A percentile compares a stretch with the other conserved stretches of the same genome.
Evolutionary conservation across 208 protist species (phyloP).

Genomic region (Crithidia mellificae): DNA sequence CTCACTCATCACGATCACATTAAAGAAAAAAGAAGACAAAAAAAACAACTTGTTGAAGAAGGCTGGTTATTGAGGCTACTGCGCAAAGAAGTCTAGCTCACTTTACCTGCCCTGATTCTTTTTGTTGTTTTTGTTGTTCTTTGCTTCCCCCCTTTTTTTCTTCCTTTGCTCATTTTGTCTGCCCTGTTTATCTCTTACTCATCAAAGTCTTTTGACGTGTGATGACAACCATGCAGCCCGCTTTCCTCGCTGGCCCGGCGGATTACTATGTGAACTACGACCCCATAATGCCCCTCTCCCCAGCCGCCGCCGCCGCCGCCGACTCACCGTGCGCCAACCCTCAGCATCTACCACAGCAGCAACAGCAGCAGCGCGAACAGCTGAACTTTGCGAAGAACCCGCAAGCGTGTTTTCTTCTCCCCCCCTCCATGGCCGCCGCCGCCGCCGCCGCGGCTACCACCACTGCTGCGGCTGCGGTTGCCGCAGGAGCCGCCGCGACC

Average conservation of each 20-base stretch:
- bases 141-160: no score
- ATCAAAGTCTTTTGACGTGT: not conserved
- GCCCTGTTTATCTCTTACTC: not conserved
- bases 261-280: conserved; percentile 10
- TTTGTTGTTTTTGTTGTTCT: no score
- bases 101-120: no score
- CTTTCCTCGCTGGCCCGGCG: conserved; percentile 2
- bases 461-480: not conserved
- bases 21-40: no score
- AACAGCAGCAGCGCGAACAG: conserved; percentile 14
- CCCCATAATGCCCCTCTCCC: not conserved
- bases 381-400: not conserved
- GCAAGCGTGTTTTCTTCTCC: not conserved
- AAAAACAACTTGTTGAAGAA: no score
- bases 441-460: not conserved
- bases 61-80: no score
- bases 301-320: not conserved
- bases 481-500: not conserved
- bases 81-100: no score
- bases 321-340: not conserved
- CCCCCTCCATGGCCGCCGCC: not conserved
- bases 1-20: no score
- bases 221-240: not conserved
- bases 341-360: not conserved
- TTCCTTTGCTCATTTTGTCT: not conserved